Evolutionary conservation across 2,329 filamentous ascomycete species (phyloP).

Genomic region (Metarhizium album): DNA sequence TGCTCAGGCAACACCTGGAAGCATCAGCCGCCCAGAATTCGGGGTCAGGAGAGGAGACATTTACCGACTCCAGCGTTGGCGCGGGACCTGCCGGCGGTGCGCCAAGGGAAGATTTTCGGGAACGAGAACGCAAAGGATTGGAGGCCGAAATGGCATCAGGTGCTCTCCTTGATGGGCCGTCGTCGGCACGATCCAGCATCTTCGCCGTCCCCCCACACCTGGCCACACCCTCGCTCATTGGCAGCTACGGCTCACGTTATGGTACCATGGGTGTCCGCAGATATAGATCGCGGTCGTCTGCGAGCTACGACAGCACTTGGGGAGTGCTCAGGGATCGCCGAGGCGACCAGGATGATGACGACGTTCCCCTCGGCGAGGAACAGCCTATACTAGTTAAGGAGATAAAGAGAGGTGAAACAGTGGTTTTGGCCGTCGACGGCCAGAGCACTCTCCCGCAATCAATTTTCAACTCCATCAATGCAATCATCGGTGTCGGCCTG

Average conservation of each 20-base stretch:
- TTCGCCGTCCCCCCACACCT: constrained; percentile 51
- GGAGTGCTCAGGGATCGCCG: constrained; percentile 24
- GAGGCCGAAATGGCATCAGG: constrained; percentile 30
- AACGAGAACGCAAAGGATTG: constrained; percentile 32
- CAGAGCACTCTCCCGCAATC: constrained; percentile 95
- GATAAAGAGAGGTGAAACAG: constrained; percentile 76
- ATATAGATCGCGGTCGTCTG: constrained; percentile 31
- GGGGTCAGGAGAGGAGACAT: background rate
- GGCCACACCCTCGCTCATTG: constrained; percentile 57
- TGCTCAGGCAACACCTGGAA: constrained; percentile 43
- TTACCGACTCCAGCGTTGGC: background rate
- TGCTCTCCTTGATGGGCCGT: constrained; percentile 17
- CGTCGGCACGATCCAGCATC: constrained; percentile 29
- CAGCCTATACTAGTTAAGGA: constrained; percentile 80
- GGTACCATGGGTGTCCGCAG: constrained; percentile 32
- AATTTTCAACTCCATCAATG: constrained; percentile 92
- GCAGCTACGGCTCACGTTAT: constrained; percentile 54
- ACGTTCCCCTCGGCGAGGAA: constrained; percentile 16
- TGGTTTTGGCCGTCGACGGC: constrained; percentile 75
- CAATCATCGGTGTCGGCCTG: constrained; percentile 81
- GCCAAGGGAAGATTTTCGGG: constrained; percentile 17
- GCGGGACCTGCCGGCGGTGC: background rate
- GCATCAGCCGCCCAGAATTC: constrained; percentile 18
- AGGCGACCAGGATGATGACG: constrained; percentile 14
- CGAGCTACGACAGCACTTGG: constrained; percentile 27